A percentile compares a stretch with the other conserved stretches of the same genome.
phyloP scores from a whole-genome alignment of 768 basidiomycete genomes.

The Serendipita sp. region DNA sequence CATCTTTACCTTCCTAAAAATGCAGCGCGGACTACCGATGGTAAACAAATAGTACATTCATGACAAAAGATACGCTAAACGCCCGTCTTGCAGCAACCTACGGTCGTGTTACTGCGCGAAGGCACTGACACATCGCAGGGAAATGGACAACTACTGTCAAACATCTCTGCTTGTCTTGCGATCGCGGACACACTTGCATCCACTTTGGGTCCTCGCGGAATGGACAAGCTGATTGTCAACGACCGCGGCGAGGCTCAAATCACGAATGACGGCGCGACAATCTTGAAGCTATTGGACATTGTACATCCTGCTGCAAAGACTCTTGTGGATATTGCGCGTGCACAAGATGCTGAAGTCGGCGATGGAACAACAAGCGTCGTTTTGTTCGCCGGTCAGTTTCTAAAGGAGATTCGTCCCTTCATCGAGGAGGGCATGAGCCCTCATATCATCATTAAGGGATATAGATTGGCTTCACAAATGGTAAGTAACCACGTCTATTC shows the following conservation, averaged over 20 bases:
- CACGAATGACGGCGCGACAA: slow-evolving; percentile 98
- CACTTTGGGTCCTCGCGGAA: slow-evolving; percentile 94
- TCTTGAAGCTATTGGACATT: slow-evolving; percentile 92
- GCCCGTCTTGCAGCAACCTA: slow-evolving; percentile 61
- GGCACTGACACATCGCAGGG: slow-evolving; percentile 95
- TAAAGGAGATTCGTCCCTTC: slow-evolving; percentile 81
- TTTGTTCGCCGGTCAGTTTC: slow-evolving; percentile 78
- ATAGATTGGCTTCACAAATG: slow-evolving; percentile 71
- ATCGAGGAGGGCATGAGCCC: slow-evolving; percentile 96
- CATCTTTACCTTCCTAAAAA: slow-evolving; percentile 25
- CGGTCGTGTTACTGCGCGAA: slow-evolving; percentile 88
- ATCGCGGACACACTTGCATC: slow-evolving; percentile 81
- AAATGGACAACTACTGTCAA: slow-evolving; percentile 78
- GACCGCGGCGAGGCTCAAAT: slow-evolving; percentile 94
- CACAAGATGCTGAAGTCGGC: slow-evolving; percentile 96
- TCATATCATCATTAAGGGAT: slow-evolving; percentile 95
- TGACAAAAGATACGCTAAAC: slow-evolving; percentile 6
- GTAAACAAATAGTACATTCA: slow-evolving; percentile 21
- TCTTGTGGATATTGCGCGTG: slow-evolving; percentile 94
- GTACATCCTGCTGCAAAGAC: slow-evolving; percentile 95
- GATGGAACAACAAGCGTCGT: slow-evolving; percentile 98
- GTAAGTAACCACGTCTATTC: slow-evolving; percentile 27
- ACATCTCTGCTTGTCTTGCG: slow-evolving; percentile 92
- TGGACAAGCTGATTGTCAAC: slow-evolving; percentile 96
- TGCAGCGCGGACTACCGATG: slow-evolving; percentile 76